Evolutionary conservation across 1,284 basidiomycete species (phyloP), one percentile per base, ranked within the genome.

Genomic region (Papiliotrema laurentii): DNA sequence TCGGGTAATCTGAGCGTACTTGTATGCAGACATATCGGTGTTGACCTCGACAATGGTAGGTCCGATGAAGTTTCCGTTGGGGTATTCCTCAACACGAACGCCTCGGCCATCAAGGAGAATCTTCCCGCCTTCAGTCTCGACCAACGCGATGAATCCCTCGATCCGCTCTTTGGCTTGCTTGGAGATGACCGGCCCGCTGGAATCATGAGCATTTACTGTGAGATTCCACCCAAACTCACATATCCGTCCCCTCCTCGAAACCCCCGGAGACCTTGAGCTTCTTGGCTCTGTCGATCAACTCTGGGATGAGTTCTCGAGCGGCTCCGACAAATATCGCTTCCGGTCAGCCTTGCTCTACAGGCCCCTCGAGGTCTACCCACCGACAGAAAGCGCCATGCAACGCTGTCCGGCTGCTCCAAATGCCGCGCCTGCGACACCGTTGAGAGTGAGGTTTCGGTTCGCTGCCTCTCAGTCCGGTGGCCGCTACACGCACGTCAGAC

Each of bases 341-440:
- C 4, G n/a, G 26, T 3, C 16, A 13, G 5, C 13, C 9, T 22
- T 5, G 16, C 14, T 6, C 5, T 18, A n/a, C n/a, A 11, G 7
- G 10, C 35, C 19, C 13, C 5, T 9, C 9, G 34, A 26, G 24
- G 13, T 7, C 2, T 3, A 75, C 80, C 61, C 58, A 85, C 87
- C 85, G 41, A 92, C 90, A 13, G 90, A 93, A 37, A 92, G 77
- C 7, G 90, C 90, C 90, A 94, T 94, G 76, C 93, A 97, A 47
- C 94, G 82, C 72, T 98, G 94, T 21, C 94, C 94, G 33, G 94
- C 94, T 58, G 94, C 94, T 53, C 94, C 94, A 63, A 97, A 97
- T 2, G 93, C 93, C 34, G 94, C 93, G 39, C 94, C 94, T 39
- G 92, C 79, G 50, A 97, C 84, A 5, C 91, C 89, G 75, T 97